Percentiles rank a stretch among this genome's conserved stretches.
Evolutionary conservation across 371 early-diverging fungal species (phyloP).

Genomic region (Phascolomyces articulosus): DNA sequence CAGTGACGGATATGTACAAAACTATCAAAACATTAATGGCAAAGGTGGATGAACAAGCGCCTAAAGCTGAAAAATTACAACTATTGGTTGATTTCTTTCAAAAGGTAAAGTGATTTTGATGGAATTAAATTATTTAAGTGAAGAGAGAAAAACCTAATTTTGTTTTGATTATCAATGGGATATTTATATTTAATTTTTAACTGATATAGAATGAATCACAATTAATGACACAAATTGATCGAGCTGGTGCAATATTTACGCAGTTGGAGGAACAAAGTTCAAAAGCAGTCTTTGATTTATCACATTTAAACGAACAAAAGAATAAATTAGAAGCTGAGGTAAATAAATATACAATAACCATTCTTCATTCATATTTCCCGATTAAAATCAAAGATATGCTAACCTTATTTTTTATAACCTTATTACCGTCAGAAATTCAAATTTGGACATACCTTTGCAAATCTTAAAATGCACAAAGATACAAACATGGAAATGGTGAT

Average conservation of each 20-base stretch:
- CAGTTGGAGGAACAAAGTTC: slow-evolving; percentile 83
- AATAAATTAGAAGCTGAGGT: slow-evolving; percentile 71
- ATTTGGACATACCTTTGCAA: slow-evolving; percentile 46
- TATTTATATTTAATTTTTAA: no score
- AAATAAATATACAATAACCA: no score
- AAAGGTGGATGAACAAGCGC: slow-evolving; percentile 9
- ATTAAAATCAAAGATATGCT: no score
- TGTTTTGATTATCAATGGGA: no score
- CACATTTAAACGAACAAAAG: slow-evolving; percentile 78
- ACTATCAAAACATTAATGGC: slow-evolving; percentile 14
- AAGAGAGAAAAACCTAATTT: no score
- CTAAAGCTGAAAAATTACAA: slow-evolving; percentile 17
- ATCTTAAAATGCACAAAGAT: slow-evolving; percentile 41
- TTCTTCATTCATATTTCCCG: no score
- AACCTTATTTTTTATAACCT: background rate
- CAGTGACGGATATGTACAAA: slow-evolving; percentile 8
- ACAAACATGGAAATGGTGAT: slow-evolving; percentile 33
- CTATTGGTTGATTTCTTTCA: slow-evolving; percentile 24
- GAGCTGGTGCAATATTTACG: slow-evolving; percentile 76
- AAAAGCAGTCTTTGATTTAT: slow-evolving; percentile 71
- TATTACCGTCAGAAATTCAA: slow-evolving; percentile 32
- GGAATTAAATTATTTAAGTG: no score
- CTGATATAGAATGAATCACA: slow-evolving; percentile 47
- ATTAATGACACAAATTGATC: slow-evolving; percentile 80
- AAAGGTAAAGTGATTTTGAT: no score